Evolutionary conservation across 169 alveolate species (phyloP).

Genomic region (Hepatocystis sp.): DNA sequence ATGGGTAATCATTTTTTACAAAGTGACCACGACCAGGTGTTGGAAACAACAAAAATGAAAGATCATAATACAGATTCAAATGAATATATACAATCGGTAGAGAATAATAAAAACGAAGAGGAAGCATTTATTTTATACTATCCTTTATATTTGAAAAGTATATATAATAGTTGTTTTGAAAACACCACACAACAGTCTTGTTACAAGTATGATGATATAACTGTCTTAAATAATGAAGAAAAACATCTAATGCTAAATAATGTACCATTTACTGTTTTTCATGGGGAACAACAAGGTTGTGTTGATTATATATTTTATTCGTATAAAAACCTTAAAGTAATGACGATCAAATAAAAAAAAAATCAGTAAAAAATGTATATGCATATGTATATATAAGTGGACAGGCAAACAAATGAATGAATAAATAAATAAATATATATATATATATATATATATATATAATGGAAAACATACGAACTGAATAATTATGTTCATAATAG

Average conservation of each 20-base stretch:
- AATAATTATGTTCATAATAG: too few species aligned
- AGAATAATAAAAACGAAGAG: slow-evolving; percentile 2
- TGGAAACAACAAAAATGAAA: too few species aligned
- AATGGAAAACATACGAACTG: too few species aligned
- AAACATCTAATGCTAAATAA: slow-evolving; percentile 23
- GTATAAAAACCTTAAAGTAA: slow-evolving; percentile 76
- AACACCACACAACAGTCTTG: slow-evolving; percentile 22
- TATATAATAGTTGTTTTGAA: slow-evolving; percentile 25
- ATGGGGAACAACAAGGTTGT: slow-evolving; percentile 89
- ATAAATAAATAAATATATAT: too few species aligned
- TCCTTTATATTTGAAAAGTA: slow-evolving; percentile 66
- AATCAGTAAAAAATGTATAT: not conserved
- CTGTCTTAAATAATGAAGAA: slow-evolving; percentile 17
- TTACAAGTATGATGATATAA: slow-evolving; percentile 52
- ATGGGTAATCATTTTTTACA: too few species aligned
- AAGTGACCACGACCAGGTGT: too few species aligned
- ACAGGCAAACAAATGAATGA: too few species aligned
- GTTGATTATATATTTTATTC: slow-evolving; percentile 88
- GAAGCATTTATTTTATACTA: slow-evolving; percentile 46
- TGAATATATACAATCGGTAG: not conserved
- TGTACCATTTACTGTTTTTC: slow-evolving; percentile 87
- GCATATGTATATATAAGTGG: not conserved
- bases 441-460: too few species aligned
- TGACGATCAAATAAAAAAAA: slow-evolving; percentile 1
- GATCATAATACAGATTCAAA: too few species aligned